Conservation (phyloP, 306 rosid species). For the Rosa rugosa region DNA sequence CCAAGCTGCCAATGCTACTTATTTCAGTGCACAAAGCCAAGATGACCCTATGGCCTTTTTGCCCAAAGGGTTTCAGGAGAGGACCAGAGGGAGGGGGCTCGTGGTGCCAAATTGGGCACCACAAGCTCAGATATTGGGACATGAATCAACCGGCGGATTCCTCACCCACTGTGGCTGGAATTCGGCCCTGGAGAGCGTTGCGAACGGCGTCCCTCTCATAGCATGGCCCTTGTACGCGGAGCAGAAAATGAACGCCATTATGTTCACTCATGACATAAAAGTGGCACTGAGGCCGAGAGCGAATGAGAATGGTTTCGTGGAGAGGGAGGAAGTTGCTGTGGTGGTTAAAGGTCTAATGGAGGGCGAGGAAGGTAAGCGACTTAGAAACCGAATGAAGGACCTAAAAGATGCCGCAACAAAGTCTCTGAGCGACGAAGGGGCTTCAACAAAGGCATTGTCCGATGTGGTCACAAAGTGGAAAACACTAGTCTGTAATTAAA, state of each 20-base stretch:
- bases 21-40: conserved; percentile 37
- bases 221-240: conserved; percentile 86
- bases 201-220: conserved; percentile 59
- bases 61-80: conserved; percentile 59
- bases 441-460: conserved; percentile 44
- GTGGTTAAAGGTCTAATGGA: conserved; percentile 55
- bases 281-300: conserved; percentile 45
- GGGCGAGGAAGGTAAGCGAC: conserved; percentile 73
- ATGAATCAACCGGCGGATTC: conserved; percentile 63
- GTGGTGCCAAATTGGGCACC: conserved; percentile 76
- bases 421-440: conserved; percentile 40
- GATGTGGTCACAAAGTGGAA: conserved; percentile 49
- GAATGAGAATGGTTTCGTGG: conserved; percentile 41
- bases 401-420: conserved; percentile 51
- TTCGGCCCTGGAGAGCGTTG: conserved; percentile 58
- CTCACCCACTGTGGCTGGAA: conserved; percentile 89
- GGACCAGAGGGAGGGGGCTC: conserved; percentile 44
- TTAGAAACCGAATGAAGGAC: conserved; percentile 53
- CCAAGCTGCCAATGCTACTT: conserved; percentile 34
- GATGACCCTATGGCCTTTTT: conserved; percentile 40
- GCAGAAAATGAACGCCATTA: conserved; percentile 69
- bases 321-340: conserved; percentile 48
- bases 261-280: conserved; percentile 41
- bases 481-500: conserved; percentile 9
- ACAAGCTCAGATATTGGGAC: conserved; percentile 58